Conservation (phyloP, 176 grass and related monocot genomes). For the Pontederia paniculata region DNA sequence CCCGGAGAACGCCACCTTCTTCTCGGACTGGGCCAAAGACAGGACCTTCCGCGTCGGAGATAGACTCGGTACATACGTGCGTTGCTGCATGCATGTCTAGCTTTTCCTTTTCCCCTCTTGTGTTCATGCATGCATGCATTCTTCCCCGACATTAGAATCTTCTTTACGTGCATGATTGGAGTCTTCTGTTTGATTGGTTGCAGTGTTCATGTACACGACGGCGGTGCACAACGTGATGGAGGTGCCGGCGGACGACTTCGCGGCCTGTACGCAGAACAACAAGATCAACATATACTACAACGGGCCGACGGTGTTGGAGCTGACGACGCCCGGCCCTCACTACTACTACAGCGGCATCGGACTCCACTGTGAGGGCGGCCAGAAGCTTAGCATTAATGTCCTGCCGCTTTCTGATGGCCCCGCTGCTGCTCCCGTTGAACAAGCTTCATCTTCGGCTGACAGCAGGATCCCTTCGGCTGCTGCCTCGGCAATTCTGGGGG, state of each 20-base stretch:
- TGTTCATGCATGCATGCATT: too few species aligned
- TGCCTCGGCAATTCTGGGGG: too few species aligned
- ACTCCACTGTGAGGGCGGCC: neutral
- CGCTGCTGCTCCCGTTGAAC: too few species aligned
- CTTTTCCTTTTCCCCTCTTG: too few species aligned
- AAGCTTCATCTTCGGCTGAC: too few species aligned
- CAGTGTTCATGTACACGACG: constrained; percentile 1
- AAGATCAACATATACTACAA: neutral
- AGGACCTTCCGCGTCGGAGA: constrained; percentile 54
- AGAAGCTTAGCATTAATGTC: neutral
- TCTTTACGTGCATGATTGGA: too few species aligned
- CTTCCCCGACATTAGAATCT: too few species aligned
- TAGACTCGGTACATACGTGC: constrained; percentile 33
- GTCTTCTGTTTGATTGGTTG: neutral
- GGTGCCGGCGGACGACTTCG: neutral
- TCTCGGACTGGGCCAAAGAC: constrained; percentile 45
- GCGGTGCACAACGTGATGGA: neutral
- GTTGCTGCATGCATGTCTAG: too few species aligned
- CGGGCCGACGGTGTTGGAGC: neutral
- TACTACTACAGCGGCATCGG: neutral
- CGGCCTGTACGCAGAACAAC: neutral
- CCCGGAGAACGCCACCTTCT: constrained; percentile 59
- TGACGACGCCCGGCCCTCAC: neutral
- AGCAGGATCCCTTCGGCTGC: too few species aligned
- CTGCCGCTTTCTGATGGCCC: too few species aligned